Conservation (phyloP, 148 eudicot species). For the Spergularia marina region DNA sequence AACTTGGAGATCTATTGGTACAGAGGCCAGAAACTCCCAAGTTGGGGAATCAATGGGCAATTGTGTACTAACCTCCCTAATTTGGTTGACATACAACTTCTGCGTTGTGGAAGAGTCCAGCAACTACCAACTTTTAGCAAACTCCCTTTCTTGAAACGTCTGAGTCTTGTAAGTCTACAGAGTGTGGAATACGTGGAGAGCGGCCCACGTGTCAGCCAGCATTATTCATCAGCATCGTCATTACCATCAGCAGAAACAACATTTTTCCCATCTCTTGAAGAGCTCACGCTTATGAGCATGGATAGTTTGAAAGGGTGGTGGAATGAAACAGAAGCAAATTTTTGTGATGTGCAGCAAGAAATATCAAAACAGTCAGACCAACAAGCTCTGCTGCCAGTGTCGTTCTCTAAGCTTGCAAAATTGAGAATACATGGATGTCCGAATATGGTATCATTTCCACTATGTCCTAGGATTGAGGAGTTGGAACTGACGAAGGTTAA, state of each 20-base stretch:
- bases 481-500: neutral
- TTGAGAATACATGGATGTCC: no score
- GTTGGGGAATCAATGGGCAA: constrained; percentile 17
- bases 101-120: neutral
- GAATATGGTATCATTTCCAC: neutral
- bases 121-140: constrained; percentile 22
- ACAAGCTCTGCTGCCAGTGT: no score
- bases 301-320: constrained; percentile 34
- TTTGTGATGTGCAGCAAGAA: no score
- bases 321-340: neutral
- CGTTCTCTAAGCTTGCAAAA: no score
- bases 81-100: constrained; percentile 13
- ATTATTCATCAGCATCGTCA: neutral
- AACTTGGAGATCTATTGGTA: neutral
- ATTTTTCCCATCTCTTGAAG: constrained; percentile 39
- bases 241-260: neutral
- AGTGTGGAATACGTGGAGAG: constrained; percentile 22
- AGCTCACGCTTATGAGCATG: constrained; percentile 9
- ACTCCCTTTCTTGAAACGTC: constrained; percentile 21
- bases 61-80: constrained; percentile 19
- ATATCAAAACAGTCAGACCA: neutral
- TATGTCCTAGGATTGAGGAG: constrained; percentile 12
- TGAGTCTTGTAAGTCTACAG: neutral
- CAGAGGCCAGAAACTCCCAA: constrained; percentile 20
- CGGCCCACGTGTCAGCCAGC: neutral